phyloP scores from a whole-genome alignment of 768 basidiomycete species.

The Lactarius quietus region DNA sequence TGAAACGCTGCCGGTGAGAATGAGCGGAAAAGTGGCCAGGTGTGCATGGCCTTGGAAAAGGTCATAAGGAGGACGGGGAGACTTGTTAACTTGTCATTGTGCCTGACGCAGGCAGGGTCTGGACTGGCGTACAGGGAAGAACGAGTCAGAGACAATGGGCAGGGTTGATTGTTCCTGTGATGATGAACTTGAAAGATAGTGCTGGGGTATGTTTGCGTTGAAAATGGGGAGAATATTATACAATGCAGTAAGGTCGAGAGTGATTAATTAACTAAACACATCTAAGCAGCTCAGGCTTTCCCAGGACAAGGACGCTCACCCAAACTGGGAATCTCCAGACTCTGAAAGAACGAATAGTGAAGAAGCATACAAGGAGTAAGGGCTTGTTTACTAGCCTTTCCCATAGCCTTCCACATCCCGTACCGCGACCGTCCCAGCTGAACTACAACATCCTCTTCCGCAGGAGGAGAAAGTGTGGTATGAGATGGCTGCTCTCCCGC shows the following conservation, averaged over 20 bases:
- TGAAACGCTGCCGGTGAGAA: conserved; percentile 45
- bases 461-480: conserved; percentile 18
- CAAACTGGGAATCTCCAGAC: conserved; percentile 86
- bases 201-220: conserved; percentile 64
- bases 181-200: conserved; percentile 44
- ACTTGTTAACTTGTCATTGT: conserved; percentile 66
- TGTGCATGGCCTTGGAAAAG: conserved; percentile 71
- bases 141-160: conserved; percentile 38
- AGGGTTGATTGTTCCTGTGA: conserved; percentile 39
- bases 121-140: conserved; percentile 41
- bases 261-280: conserved; percentile 61
- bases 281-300: background rate
- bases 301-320: conserved; percentile 39
- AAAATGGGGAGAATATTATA: conserved; percentile 59
- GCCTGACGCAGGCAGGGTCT: conserved; percentile 46
- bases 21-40: conserved; percentile 84
- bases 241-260: conserved; percentile 68
- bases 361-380: background rate
- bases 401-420: conserved; percentile 91
- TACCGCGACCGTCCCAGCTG: conserved; percentile 74
- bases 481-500: conserved; percentile 17
- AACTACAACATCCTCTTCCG: conserved; percentile 50
- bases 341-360: conserved; percentile 39
- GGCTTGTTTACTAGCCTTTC: conserved; percentile 47
- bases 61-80: conserved; percentile 83